Evolutionary conservation across 495 filamentous ascomycete species (phyloP), one percentile per base, ranked within the genome.

Genomic region (Podospora conica): DNA sequence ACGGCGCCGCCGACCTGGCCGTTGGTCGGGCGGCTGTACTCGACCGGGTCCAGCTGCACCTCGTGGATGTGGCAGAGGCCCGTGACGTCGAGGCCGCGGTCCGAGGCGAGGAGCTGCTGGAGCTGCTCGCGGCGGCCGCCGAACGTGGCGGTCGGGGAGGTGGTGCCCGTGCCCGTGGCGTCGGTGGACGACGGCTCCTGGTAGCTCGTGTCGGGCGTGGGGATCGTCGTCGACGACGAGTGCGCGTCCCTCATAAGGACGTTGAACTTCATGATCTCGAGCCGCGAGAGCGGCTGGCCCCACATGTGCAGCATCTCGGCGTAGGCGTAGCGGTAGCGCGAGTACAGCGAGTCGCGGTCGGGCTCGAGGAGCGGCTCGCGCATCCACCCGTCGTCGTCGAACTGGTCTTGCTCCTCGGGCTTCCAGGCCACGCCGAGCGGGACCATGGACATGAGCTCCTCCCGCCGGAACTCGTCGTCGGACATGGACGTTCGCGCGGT

Each of bases 191-290:
- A 72, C 12, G 70, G 67, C 7, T 80, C 77, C 11, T 76, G 69
- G 55, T 73, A 75, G 53, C 74, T 63, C 67, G 66, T 64, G 62
- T 77, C 48, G 29, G 68, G 25, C 63, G 63, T 59, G 62, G n/a
- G n/a, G n/a, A n/a, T n/a, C n/a, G n/a, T n/a, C n/a, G n/a, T n/a
- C n/a, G 72, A 58, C 53, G 71, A 61, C 55, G 73, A 60, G 58
- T 69, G 54, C 54, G 25, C 67, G 68, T 81, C 76, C 20, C 82
- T 79, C 68, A 78, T 80, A 54, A 90, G 74, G 5, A 85, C 82
- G 56, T 91, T 90, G 74, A 93, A 94, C 70, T 96, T 96, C 63
- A 96, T 79, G 22, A 97, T 85, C 76, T 97, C 92, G 8, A 91
- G 85, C 20, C 89, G 83, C 29, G 88, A 83, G 5, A 91, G 80